Base-by-base conservation (phyloP, 108 stramenopile species). In the Pelagomonas calceolata region DNA sequence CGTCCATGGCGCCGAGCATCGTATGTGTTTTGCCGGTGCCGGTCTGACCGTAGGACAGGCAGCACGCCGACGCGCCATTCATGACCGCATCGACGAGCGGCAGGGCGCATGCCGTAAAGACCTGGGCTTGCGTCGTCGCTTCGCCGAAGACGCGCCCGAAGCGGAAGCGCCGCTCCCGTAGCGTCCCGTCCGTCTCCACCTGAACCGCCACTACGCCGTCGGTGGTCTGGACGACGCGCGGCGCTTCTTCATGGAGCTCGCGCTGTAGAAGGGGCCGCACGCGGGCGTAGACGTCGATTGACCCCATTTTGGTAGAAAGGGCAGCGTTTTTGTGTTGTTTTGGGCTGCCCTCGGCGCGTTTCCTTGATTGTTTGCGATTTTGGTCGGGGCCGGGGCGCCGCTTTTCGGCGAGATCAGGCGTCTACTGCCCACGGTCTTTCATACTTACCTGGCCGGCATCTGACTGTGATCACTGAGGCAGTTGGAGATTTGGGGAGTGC, bases 21-120 rank as follows among this genome's bases (percentile, higher is more conserved):
- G 71, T 71, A 64, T 71, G 46, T n/a, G 71, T 71, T 34, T 71
- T 71, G 51, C 71, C 71, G 12, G 71, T 71, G 10, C 71, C 71
- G 12, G 63, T 60, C 51, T 60, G 51, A 26, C 51, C 51, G 51
- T 60, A 60, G 51, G 51, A 26, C 21, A 60, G 14, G 51, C 3
- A 9, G 51, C 21, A 4, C 51, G 51, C 51, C 21, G 18, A 26
- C 51, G 51, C 10, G 51, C 71, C 71, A 18, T 14, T 0, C 31
- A 71, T 26, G 26, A 15, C 31, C 12, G 10, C 60, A 4, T 64
- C 71, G 34, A 71, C 39, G 30, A 71, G 34, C 31, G 71, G 71
- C 34, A 4, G 9, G 15, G 12, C 10, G 9, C 12, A 43, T 4
- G 39, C 51, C 30, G 43, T 30, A 34, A 43, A 71, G 63, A 71